Evolutionary conservation across 2,329 filamentous ascomycete species (phyloP).

Genomic region (Botrytis squamosa): DNA sequence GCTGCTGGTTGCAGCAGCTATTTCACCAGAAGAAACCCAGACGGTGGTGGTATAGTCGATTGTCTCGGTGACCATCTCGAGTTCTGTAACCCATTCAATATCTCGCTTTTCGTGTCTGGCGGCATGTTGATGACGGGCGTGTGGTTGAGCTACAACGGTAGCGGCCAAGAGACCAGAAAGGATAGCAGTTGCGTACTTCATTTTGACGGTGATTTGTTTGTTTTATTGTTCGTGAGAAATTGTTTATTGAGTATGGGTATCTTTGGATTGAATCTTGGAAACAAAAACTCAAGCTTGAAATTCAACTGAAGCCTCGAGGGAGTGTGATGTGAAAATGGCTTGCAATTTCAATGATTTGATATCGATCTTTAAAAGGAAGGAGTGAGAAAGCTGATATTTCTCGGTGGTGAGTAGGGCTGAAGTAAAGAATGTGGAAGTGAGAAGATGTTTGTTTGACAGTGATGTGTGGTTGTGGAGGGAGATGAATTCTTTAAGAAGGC

Average conservation of each 20-base stretch:
- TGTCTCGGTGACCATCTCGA: constrained; percentile 48
- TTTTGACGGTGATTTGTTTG: constrained; percentile 31
- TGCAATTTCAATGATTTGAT: constrained; percentile 14
- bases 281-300: not conserved
- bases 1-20: constrained; percentile 15
- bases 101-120: constrained; percentile 34
- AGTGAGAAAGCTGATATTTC: constrained; percentile 17
- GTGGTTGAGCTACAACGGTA: constrained; percentile 38
- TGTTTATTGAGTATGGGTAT: constrained; percentile 10
- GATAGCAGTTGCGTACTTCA: constrained; percentile 40
- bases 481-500: constrained; percentile 6
- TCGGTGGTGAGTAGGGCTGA: not conserved
- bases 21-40: constrained; percentile 42
- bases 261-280: not conserved
- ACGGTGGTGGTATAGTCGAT: constrained; percentile 42
- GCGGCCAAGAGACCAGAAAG: constrained; percentile 36
- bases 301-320: constrained; percentile 10
- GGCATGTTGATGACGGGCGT: constrained; percentile 40
- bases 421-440: constrained; percentile 15
- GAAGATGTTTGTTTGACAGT: not conserved
- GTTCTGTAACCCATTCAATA: constrained; percentile 50
- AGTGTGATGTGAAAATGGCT: constrained; percentile 18
- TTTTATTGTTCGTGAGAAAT: not conserved
- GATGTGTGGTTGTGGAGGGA: not conserved
- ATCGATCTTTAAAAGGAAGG: constrained; percentile 20